These are phyloP conservation scores for Penicillium mononematosum DNA, from an alignment of 495 filamentous ascomycete species.

Conservation along the genomic window DNA sequence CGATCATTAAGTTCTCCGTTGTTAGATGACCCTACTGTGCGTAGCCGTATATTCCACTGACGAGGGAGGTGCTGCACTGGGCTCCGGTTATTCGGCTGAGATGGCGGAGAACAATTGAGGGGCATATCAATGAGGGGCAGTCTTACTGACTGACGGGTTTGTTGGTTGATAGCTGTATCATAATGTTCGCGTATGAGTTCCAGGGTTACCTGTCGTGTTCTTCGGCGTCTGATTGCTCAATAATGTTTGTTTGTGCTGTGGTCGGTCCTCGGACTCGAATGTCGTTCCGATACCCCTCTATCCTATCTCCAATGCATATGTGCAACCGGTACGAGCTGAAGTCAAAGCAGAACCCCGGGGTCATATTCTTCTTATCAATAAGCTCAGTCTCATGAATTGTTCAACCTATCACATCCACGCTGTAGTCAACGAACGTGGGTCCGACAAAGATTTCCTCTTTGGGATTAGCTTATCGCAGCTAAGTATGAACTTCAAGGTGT, in stretches of 20 bases:
- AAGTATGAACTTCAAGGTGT: conserved; percentile 9
- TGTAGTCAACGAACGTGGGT: conserved; percentile 17
- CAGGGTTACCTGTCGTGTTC: background rate
- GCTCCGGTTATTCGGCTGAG: conserved; percentile 16
- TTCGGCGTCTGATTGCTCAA: background rate
- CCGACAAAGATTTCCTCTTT: conserved; percentile 35
- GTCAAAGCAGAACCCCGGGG: background rate
- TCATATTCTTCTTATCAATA: conserved; percentile 5
- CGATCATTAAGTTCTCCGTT: background rate
- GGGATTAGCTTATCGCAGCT: conserved; percentile 19
- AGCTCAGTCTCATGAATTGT: background rate
- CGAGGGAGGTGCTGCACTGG: conserved; percentile 17
- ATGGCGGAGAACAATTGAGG: conserved; percentile 19
- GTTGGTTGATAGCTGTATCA: background rate
- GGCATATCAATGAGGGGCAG: conserved; percentile 18
- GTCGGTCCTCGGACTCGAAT: background rate
- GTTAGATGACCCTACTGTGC: conserved; percentile 15
- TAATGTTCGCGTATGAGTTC: background rate
- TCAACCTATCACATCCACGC: conserved; percentile 2
- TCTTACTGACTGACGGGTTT: background rate
- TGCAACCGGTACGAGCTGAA: background rate
- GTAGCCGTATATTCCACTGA: conserved; percentile 17
- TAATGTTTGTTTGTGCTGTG: background rate
- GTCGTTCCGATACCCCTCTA: background rate
- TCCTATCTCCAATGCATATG: background rate